Conservation (phyloP, 2,329 filamentous ascomycete species). For the Colletotrichum lupini region DNA sequence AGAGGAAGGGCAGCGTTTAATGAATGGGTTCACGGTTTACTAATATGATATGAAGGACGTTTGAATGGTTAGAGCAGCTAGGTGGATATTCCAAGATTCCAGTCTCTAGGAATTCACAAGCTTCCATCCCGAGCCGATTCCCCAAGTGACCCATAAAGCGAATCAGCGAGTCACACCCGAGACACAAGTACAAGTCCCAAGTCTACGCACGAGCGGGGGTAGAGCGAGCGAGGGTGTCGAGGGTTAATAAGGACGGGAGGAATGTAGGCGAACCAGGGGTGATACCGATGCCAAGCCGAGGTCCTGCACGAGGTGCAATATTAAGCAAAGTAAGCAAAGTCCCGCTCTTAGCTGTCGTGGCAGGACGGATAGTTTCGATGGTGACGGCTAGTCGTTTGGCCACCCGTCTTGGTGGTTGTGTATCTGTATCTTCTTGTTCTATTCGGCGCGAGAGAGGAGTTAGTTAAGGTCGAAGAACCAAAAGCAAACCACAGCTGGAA, state of each 20-base stretch:
- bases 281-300: neutral
- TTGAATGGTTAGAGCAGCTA: slow-evolving; percentile 7
- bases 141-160: slow-evolving; percentile 10
- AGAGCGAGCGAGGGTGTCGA: neutral
- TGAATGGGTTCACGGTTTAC: slow-evolving; percentile 25
- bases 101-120: slow-evolving; percentile 21
- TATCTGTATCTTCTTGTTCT: neutral
- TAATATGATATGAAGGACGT: slow-evolving; percentile 31
- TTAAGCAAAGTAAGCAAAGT: neutral
- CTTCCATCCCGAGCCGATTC: slow-evolving; percentile 9
- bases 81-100: slow-evolving; percentile 14
- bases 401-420: neutral
- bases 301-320: neutral
- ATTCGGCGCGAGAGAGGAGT: neutral
- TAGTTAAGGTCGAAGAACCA: neutral
- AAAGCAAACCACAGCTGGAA: neutral
- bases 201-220: neutral
- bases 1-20: slow-evolving; percentile 36
- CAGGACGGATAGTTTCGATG: neutral
- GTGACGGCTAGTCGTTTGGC: neutral
- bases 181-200: neutral
- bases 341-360: neutral
- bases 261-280: neutral
- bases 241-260: neutral
- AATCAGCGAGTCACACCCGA: neutral